Conservation (phyloP, 2,329 filamentous ascomycete species). For the Stromatinia cepivora region DNA sequence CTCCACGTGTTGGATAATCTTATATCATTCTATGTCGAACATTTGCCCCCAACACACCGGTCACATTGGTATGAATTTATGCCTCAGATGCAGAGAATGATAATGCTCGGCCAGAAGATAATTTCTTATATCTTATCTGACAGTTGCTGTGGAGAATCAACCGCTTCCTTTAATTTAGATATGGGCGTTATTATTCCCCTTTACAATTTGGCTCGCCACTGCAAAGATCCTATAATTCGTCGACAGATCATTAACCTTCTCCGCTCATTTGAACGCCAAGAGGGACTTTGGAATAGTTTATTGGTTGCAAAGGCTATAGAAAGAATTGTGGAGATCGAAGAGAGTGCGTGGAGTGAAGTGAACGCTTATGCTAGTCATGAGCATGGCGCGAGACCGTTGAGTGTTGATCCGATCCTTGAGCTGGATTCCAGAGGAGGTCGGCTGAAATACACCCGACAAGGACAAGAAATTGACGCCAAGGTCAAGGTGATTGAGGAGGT, state of each 20-base stretch:
- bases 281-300: constrained; percentile 63
- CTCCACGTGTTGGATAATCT: constrained; percentile 23
- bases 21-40: constrained; percentile 22
- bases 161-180: constrained; percentile 55
- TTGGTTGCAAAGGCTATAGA: constrained; percentile 30
- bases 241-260: constrained; percentile 62
- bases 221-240: constrained; percentile 56
- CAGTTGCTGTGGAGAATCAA: constrained; percentile 1
- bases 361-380: neutral
- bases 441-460: constrained; percentile 21
- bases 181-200: constrained; percentile 63
- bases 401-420: constrained; percentile 23
- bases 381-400: neutral
- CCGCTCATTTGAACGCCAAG: constrained; percentile 57
- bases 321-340: constrained; percentile 31
- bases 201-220: constrained; percentile 64
- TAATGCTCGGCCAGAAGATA: constrained; percentile 2
- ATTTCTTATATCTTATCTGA: neutral
- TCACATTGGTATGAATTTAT: neutral
- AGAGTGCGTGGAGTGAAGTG: neutral
- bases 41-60: neutral
- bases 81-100: constrained; percentile 5
- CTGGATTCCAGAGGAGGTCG: constrained; percentile 27
- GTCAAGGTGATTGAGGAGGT: constrained; percentile 25
- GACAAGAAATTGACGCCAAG: neutral